phyloP scores from a whole-genome alignment of 176 grass and related monocot genomes.

The Lolium multiflorum region DNA sequence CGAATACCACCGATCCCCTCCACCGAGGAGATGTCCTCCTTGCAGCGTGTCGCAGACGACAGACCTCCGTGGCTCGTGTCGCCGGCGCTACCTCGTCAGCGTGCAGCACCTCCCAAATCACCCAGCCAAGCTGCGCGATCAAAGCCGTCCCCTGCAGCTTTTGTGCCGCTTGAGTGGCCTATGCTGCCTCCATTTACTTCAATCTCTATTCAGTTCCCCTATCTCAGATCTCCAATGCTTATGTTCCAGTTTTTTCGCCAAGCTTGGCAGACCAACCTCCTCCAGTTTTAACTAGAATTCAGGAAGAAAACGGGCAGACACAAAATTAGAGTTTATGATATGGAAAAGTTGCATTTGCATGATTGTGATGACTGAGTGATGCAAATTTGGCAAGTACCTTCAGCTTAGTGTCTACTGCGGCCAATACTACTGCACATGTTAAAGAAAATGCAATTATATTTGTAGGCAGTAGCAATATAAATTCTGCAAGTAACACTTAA shows the following conservation, averaged over 20 bases:
- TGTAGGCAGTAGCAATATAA: neutral
- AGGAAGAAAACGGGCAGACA: neutral
- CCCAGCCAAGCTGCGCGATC: too few relatives aligned
- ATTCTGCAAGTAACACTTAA: neutral
- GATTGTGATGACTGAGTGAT: neutral
- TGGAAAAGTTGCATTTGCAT: neutral
- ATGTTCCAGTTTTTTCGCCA: slow-evolving; percentile 13
- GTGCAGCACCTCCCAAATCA: too few relatives aligned
- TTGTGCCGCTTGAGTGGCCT: neutral
- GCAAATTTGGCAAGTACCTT: slow-evolving; percentile 43
- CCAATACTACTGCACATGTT: slow-evolving; percentile 22
- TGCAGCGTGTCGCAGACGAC: too few relatives aligned
- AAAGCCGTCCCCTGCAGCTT: slow-evolving; percentile 20
- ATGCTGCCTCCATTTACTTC: slow-evolving; percentile 35
- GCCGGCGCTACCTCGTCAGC: too few relatives aligned
- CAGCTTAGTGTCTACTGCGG: slow-evolving; percentile 43
- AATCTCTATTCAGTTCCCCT: slow-evolving; percentile 34
- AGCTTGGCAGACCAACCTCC: neutral
- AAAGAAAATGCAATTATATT: neutral
- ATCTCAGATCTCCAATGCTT: neutral
- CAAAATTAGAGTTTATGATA: neutral
- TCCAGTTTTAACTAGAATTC: slow-evolving; percentile 47
- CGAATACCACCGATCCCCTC: too few relatives aligned
- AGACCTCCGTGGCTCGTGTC: too few relatives aligned
- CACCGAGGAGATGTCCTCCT: too few relatives aligned